Percentiles rank a stretch among this genome's conserved stretches.
Conservation (phyloP, 164 flowering plant genomes). For the Magnolia sinica region DNA sequence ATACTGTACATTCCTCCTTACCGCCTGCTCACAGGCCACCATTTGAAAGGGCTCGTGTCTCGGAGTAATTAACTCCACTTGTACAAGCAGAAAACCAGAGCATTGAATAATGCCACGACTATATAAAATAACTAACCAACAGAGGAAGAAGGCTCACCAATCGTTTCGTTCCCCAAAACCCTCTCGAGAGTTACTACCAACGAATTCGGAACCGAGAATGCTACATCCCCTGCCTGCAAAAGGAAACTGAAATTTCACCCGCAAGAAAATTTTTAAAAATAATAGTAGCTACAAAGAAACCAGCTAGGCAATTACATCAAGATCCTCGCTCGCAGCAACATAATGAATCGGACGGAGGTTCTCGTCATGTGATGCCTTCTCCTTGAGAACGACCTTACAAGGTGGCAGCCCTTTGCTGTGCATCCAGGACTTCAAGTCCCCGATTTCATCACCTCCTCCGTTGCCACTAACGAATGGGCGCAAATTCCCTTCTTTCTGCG, state of each 20-base stretch:
- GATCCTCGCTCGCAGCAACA: slow-evolving; percentile 89
- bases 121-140: background rate
- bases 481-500: slow-evolving; percentile 32
- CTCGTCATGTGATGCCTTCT: slow-evolving; percentile 54
- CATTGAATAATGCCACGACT: background rate
- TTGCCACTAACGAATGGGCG: slow-evolving; percentile 14
- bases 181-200: slow-evolving; percentile 94
- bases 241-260: background rate
- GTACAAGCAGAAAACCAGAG: too few species aligned
- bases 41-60: too few species aligned
- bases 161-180: slow-evolving; percentile 85
- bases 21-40: too few species aligned
- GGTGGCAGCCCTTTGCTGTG: slow-evolving; percentile 82
- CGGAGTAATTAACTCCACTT: too few species aligned
- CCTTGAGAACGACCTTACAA: slow-evolving; percentile 76
- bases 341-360: slow-evolving; percentile 68
- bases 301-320: slow-evolving; percentile 44
- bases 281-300: background rate
- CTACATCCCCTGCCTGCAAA: slow-evolving; percentile 81
- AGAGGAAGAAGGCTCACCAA: slow-evolving; percentile 49
- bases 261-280: background rate
- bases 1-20: too few species aligned
- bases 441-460: slow-evolving; percentile 32
- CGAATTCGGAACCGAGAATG: slow-evolving; percentile 83
- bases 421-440: slow-evolving; percentile 92